phyloP scores from a whole-genome alignment of 2,329 filamentous ascomycete genomes.

The Acephala macrosclerotiorum region DNA sequence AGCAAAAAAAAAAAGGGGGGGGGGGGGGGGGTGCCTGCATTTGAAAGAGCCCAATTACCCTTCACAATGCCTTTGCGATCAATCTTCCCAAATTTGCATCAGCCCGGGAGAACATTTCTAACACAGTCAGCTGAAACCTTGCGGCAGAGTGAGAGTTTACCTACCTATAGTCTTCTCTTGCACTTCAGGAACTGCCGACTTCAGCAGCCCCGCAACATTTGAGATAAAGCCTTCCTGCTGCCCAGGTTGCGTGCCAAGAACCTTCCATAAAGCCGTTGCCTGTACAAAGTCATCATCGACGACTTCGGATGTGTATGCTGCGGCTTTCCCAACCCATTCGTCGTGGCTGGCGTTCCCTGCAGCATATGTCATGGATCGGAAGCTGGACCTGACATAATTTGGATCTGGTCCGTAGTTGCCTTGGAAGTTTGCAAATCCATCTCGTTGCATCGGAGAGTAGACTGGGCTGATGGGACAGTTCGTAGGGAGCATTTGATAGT shows the following conservation, averaged over 20 bases:
- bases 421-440: slow-evolving; percentile 76
- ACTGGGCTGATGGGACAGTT: slow-evolving; percentile 25
- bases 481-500: slow-evolving; percentile 56
- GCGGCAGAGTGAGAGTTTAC: slow-evolving; percentile 44
- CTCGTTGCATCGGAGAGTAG: slow-evolving; percentile 51
- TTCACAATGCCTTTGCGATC: slow-evolving; percentile 51
- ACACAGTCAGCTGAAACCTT: neutral
- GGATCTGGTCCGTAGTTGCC: slow-evolving; percentile 66
- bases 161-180: slow-evolving; percentile 59
- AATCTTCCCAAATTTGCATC: slow-evolving; percentile 58
- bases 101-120: slow-evolving; percentile 63
- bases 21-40: neutral
- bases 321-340: slow-evolving; percentile 52
- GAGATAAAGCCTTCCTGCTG: slow-evolving; percentile 68
- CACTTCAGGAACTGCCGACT: slow-evolving; percentile 49
- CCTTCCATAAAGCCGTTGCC: slow-evolving; percentile 43
- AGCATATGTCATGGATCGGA: slow-evolving; percentile 13
- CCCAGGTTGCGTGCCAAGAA: slow-evolving; percentile 53
- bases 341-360: slow-evolving; percentile 45
- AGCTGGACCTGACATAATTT: slow-evolving; percentile 54
- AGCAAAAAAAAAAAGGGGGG: too few species aligned
- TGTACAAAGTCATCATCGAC: slow-evolving; percentile 42
- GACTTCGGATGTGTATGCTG: slow-evolving; percentile 49
- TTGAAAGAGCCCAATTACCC: neutral
- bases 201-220: slow-evolving; percentile 65